Percentiles rank a stretch among this genome's conserved stretches.
Conservation (phyloP, 352 stramenopile species). For the Phytophthora capsici region DNA sequence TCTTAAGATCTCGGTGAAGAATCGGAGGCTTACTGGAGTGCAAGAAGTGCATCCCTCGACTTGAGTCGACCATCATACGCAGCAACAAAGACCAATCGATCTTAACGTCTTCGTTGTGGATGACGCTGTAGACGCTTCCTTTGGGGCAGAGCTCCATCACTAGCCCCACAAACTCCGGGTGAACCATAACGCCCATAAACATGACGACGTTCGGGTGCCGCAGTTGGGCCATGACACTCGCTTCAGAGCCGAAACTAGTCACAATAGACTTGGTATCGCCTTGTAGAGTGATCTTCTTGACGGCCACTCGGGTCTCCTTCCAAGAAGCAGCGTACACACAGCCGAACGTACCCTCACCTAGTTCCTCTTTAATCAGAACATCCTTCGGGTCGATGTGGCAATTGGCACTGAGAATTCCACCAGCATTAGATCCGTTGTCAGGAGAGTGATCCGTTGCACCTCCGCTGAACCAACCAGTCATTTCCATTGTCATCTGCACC, state of each 20-base stretch:
- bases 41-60: constrained; percentile 91
- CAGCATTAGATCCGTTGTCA: constrained; percentile 41
- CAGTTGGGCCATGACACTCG: constrained; percentile 85
- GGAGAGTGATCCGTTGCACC: constrained; percentile 60
- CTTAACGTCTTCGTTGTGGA: constrained; percentile 78
- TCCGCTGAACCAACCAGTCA: constrained; percentile 88
- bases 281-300: constrained; percentile 87
- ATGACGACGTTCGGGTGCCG: constrained; percentile 89
- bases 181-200: constrained; percentile 92
- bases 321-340: constrained; percentile 78
- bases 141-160: constrained; percentile 92
- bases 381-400: constrained; percentile 88
- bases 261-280: constrained; percentile 84
- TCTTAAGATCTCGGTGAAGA: constrained; percentile 91
- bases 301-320: constrained; percentile 83
- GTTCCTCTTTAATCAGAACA: constrained; percentile 79
- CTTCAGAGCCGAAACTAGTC: constrained; percentile 82
- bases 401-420: constrained; percentile 78
- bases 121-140: constrained; percentile 84
- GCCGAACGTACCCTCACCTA: constrained; percentile 80
- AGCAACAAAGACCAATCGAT: constrained; percentile 89
- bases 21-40: constrained; percentile 90
- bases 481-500: constrained; percentile 91
- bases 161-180: constrained; percentile 85
- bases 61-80: constrained; percentile 89